phyloP scores from a whole-genome alignment of 2,329 filamentous ascomycete genomes.

The Fusarium nurragi region DNA sequence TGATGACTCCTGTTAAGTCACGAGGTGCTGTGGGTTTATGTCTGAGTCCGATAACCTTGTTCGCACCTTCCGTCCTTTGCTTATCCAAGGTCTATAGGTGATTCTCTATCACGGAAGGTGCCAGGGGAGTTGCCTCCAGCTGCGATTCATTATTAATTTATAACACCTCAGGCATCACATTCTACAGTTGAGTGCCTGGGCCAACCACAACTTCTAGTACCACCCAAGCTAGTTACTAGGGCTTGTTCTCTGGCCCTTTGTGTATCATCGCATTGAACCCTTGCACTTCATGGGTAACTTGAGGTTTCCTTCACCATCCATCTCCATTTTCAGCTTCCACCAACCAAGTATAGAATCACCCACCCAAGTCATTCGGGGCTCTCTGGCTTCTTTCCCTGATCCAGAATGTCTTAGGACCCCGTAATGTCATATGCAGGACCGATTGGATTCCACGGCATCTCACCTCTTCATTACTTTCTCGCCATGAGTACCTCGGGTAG shows the following conservation, averaged over 20 bases:
- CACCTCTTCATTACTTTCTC: slow-evolving; percentile 18
- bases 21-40: slow-evolving; percentile 3
- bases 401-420: slow-evolving; percentile 34
- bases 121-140: not conserved
- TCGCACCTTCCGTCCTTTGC: not conserved
- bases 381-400: slow-evolving; percentile 25
- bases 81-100: not conserved
- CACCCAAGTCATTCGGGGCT: slow-evolving; percentile 25
- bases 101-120: not conserved
- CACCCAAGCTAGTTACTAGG: not conserved
- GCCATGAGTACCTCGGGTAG: not conserved
- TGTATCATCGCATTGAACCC: slow-evolving; percentile 9
- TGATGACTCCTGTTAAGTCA: slow-evolving; percentile 3
- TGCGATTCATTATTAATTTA: not conserved
- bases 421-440: slow-evolving; percentile 40
- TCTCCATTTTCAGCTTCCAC: slow-evolving; percentile 24
- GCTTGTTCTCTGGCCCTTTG: slow-evolving; percentile 5
- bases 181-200: not conserved
- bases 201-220: not conserved
- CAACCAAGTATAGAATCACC: slow-evolving; percentile 25
- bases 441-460: slow-evolving; percentile 40
- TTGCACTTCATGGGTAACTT: slow-evolving; percentile 10
- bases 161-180: slow-evolving; percentile 12
- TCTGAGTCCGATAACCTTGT: not conserved
- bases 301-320: slow-evolving; percentile 26